Evolutionary conservation across 2,329 filamentous ascomycete genomes (phyloP), one percentile per base, ranked within the genome.

Genomic region (Penicillium sp.): DNA sequence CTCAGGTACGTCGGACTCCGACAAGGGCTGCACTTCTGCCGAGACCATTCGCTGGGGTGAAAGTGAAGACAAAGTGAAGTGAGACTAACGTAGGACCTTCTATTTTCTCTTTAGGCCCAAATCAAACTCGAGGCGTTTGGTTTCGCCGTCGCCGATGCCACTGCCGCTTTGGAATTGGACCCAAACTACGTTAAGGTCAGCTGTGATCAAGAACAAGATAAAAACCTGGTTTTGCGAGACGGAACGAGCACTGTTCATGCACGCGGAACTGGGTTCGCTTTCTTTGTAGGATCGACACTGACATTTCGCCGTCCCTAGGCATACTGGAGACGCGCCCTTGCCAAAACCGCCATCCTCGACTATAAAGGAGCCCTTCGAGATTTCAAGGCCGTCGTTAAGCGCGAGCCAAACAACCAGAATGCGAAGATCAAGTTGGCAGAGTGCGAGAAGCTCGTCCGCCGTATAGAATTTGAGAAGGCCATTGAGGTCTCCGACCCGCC

Each of bases 91-190:
- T 25, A 51, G n/a, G 28, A 17, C 31, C 14, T 54, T 41, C 54
- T 50, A 38, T 54, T 53, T 47, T 59, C 28, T 71, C 50, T 17
- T 41, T 20, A 96, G 92, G 91, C 91, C 65, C 85, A 99, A 75
- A 94, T 99, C 77, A 98, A 97, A 81, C 88, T 94, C 41, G 95
- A 99, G 78, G 88, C 94, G 20, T 98, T 93, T 74, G 95, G 95
- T 41, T 96, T 94, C 79, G 93, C 95, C 25, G 90, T 98, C 69
- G 84, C 88, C 54, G 95, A 99, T 79, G 92, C 94, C 35, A 91
- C 90, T 55, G 96, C 91, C 77, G 95, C 95, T 15, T 88, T 98
- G 72, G 92, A 96, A 74, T 82, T 98, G 60, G 91, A 98, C 72
- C 87, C 92, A 15, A 86, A 87, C 71, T 92, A 96, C 75, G 85